phyloP scores from a whole-genome alignment of 345 rosid genomes.

The Draba incana region DNA sequence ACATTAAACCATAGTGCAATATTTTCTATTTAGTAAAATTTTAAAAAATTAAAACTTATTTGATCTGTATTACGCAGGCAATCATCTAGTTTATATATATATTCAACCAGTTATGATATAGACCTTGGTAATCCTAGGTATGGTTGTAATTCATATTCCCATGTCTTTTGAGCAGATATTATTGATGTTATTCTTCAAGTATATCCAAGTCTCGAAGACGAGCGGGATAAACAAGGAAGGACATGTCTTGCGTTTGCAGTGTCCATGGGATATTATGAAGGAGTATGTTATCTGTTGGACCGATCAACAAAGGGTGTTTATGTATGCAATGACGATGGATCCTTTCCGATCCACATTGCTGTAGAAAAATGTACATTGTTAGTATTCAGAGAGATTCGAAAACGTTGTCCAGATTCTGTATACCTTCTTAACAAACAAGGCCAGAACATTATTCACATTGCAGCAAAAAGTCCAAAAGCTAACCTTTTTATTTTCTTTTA shows the following conservation, averaged over 20 bases:
- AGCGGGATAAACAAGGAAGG: conserved; percentile 30
- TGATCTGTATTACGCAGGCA: too few relatives aligned
- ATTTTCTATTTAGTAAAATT: too few relatives aligned
- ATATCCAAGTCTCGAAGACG: not conserved
- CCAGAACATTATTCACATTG: conserved; percentile 7
- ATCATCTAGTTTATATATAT: too few relatives aligned
- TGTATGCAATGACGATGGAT: not conserved
- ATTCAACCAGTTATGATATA: too few relatives aligned
- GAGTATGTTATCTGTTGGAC: not conserved
- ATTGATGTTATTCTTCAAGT: not conserved
- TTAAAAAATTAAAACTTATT: too few relatives aligned
- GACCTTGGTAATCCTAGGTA: too few relatives aligned
- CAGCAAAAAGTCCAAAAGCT: not conserved
- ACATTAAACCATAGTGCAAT: too few relatives aligned
- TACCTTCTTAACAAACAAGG: not conserved
- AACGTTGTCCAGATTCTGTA: not conserved
- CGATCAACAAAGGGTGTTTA: not conserved
- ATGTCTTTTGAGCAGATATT: too few relatives aligned
- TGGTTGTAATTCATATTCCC: too few relatives aligned
- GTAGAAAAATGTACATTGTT: not conserved
- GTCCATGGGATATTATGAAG: conserved; percentile 4
- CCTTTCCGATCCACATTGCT: not conserved
- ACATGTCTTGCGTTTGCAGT: conserved; percentile 28
- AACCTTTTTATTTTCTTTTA: too few relatives aligned
- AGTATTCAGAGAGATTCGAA: not conserved